These are phyloP conservation scores for Apostasia shenzhenica DNA, from an alignment of 106 monocot genomes.

Conservation along the genomic window DNA sequence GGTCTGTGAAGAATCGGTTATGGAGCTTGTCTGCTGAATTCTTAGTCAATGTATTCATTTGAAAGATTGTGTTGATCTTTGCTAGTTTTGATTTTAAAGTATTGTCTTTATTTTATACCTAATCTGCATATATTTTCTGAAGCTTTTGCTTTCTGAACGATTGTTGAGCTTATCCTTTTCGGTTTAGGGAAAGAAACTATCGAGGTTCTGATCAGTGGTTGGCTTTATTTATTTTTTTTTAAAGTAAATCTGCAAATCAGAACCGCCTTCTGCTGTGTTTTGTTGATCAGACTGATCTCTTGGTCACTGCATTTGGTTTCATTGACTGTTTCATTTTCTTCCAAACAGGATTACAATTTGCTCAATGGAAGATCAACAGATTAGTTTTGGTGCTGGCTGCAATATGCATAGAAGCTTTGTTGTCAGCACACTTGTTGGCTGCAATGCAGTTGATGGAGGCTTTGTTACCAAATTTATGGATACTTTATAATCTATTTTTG, in stretches of 20 bases:
- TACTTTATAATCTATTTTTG: constrained; percentile 1
- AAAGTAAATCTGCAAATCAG: neutral
- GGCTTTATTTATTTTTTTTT: neutral
- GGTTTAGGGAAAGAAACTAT: no score
- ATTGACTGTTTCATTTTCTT: neutral
- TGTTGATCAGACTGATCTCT: neutral
- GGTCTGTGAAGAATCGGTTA: neutral
- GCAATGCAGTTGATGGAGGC: constrained; percentile 5
- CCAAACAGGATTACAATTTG: constrained; percentile 1
- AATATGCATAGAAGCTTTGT: neutral
- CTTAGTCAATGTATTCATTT: neutral
- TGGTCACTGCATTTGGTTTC: neutral
- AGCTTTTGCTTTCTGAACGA: neutral
- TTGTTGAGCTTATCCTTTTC: neutral
- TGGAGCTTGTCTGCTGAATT: neutral
- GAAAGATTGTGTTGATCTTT: neutral
- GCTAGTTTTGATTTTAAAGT: constrained; percentile 3
- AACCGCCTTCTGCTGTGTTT: neutral
- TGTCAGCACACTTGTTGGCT: neutral
- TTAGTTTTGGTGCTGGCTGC: neutral
- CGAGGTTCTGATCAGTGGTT: constrained; percentile 4
- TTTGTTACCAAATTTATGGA: neutral
- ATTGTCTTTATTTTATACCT: neutral
- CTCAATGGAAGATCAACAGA: neutral
- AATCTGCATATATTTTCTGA: neutral